These are phyloP conservation scores for Neotropicomus parvogracilis DNA, from an alignment of 1,284 basidiomycete genomes.

Conservation along the genomic window DNA sequence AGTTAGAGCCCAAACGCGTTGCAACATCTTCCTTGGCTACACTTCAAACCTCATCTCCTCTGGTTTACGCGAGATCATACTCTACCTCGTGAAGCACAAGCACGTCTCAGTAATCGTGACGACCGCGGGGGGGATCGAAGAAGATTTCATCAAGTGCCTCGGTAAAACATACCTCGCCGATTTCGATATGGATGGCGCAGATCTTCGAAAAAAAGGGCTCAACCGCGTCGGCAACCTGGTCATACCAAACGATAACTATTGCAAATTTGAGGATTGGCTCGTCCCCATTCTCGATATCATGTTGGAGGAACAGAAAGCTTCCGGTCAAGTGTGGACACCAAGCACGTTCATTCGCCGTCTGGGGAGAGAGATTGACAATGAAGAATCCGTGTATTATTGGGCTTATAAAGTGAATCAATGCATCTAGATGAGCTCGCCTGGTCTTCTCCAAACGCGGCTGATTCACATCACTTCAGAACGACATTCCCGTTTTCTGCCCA, in stretches of 20 bases:
- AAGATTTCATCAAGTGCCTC: conserved; percentile 99
- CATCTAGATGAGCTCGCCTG: conserved; percentile 16
- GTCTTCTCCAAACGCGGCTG: conserved; percentile 20
- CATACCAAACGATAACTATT: conserved; percentile 98
- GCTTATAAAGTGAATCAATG: conserved; percentile 83
- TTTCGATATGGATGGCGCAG: conserved; percentile 89
- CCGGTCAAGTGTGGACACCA: conserved; percentile 87
- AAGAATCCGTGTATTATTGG: conserved; percentile 98
- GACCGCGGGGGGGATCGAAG: conserved; percentile 97
- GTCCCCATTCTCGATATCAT: conserved; percentile 90
- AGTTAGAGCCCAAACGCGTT: conserved; percentile 65
- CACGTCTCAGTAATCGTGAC: conserved; percentile 91
- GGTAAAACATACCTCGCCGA: conserved; percentile 94
- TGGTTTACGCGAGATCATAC: conserved; percentile 90
- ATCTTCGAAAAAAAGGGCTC: conserved; percentile 83
- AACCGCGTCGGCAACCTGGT: conserved; percentile 98
- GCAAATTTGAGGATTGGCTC: conserved; percentile 99
- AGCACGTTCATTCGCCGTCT: conserved; percentile 88
- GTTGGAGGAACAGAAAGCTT: conserved; percentile 81
- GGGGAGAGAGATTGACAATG: conserved; percentile 95
- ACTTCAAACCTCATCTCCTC: conserved; percentile 99
- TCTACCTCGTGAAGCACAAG: conserved; percentile 91
- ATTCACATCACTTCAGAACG: conserved; percentile 61
- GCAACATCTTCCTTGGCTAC: conserved; percentile 94
- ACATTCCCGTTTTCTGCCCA: conserved; percentile 98